Percentiles rank a stretch among this genome's conserved stretches.
Conservation (phyloP, 768 basidiomycete genomes). For the Rhizopogon sp. region DNA sequence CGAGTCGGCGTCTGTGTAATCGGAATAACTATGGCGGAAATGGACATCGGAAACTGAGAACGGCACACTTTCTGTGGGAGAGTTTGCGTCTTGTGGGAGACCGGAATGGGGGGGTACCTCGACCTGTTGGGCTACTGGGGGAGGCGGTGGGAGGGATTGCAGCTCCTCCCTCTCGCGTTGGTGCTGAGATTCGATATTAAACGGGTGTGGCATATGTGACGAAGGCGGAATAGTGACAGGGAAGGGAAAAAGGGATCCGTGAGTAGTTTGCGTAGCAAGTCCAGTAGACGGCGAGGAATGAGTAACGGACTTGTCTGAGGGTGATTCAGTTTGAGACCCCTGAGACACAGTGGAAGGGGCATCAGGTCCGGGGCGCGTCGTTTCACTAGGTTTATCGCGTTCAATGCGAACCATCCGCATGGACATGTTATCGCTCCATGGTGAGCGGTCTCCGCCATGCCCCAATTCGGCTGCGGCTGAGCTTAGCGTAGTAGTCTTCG, state of each 20-base stretch:
- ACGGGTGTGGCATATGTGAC: slow-evolving; percentile 22
- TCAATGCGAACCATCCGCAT: slow-evolving; percentile 12
- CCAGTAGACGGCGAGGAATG: slow-evolving; percentile 12
- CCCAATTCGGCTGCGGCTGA: slow-evolving; percentile 23
- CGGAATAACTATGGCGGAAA: slow-evolving; percentile 38
- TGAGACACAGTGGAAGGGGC: slow-evolving; percentile 28
- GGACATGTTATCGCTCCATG: slow-evolving; percentile 16
- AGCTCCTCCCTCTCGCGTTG: slow-evolving; percentile 1
- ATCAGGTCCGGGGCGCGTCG: slow-evolving; percentile 19
- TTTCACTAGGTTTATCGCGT: slow-evolving; percentile 11
- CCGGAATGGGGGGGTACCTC: slow-evolving; percentile 26
- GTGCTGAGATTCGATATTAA: slow-evolving; percentile 12
- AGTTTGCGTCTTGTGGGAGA: slow-evolving; percentile 29
- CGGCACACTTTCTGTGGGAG: slow-evolving; percentile 55
- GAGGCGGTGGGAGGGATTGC: neutral
- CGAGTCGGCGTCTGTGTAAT: slow-evolving; percentile 24
- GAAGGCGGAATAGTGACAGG: slow-evolving; percentile 43
- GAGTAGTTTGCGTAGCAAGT: slow-evolving; percentile 18
- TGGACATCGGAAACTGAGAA: slow-evolving; percentile 51
- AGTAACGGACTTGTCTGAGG: slow-evolving; percentile 20
- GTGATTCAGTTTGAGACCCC: slow-evolving; percentile 14
- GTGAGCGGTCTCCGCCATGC: slow-evolving; percentile 9
- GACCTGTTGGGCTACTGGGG: slow-evolving; percentile 20
- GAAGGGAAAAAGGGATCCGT: slow-evolving; percentile 36
- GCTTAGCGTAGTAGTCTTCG: slow-evolving; percentile 21